Evolutionary conservation across 2,329 filamentous ascomycete species (phyloP).

Genomic region (Fusarium verticillioides): DNA sequence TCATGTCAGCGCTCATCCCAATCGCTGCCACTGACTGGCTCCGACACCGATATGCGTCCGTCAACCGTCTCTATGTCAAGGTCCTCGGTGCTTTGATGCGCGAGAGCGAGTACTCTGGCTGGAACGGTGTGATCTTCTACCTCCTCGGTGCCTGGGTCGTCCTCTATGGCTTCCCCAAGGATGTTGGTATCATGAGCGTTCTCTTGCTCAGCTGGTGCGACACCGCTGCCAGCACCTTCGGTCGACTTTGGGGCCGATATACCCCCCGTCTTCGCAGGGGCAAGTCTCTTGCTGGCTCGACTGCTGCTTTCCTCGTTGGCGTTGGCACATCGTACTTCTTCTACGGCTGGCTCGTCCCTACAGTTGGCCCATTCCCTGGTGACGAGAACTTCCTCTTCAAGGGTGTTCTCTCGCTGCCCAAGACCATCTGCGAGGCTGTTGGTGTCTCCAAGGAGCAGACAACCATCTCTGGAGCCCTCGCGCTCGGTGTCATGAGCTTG

Average conservation of each 20-base stretch:
- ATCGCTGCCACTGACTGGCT: conserved; percentile 85
- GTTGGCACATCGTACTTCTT: conserved; percentile 86
- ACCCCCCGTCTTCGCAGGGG: conserved; percentile 86
- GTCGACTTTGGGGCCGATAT: conserved; percentile 87
- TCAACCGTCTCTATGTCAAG: conserved; percentile 90
- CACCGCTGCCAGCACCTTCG: conserved; percentile 94
- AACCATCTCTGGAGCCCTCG: conserved; percentile 75
- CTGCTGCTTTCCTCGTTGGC: conserved; percentile 85
- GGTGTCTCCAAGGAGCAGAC: conserved; percentile 69
- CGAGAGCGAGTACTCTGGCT: conserved; percentile 92
- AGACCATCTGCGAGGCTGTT: conserved; percentile 65
- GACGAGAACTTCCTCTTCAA: conserved; percentile 82
- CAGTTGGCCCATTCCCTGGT: conserved; percentile 72
- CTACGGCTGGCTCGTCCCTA: conserved; percentile 86
- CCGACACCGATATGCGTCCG: conserved; percentile 80
- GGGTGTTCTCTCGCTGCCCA: conserved; percentile 78
- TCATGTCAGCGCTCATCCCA: conserved; percentile 83
- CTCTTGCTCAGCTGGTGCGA: conserved; percentile 97
- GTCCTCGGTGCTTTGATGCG: conserved; percentile 92
- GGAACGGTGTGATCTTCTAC: conserved; percentile 98
- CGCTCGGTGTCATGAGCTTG: conserved; percentile 82
- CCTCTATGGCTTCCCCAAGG: conserved; percentile 89
- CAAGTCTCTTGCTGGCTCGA: conserved; percentile 90
- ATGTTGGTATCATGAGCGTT: conserved; percentile 88
- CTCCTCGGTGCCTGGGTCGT: conserved; percentile 90